Conservation (phyloP, 371 early-diverging fungal species). For the Apophysomyces sp. region DNA sequence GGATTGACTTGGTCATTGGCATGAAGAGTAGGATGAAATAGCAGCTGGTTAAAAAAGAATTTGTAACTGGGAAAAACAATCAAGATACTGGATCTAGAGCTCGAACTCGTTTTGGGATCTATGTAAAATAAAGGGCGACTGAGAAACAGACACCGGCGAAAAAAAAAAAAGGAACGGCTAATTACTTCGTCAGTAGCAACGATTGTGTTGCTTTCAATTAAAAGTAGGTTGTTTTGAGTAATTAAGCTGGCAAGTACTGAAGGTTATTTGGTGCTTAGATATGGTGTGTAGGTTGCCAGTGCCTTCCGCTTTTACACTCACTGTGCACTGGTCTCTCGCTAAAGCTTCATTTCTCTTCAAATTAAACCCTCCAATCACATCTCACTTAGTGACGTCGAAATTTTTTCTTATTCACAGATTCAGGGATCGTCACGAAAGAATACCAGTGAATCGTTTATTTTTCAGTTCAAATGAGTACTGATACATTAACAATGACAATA, state of each 20-base stretch:
- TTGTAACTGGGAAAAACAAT: not conserved
- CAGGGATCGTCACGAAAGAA: too few relatives aligned
- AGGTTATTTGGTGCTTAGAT: not conserved
- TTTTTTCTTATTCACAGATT: too few relatives aligned
- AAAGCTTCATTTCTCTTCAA: too few relatives aligned
- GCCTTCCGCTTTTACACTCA: too few relatives aligned
- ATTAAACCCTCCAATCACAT: too few relatives aligned
- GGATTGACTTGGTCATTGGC: slow-evolving; percentile 3
- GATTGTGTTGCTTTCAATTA: not conserved
- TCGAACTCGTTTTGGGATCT: not conserved
- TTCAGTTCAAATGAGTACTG: too few relatives aligned
- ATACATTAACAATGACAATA: too few relatives aligned
- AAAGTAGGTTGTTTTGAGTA: not conserved
- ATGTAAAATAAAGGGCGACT: not conserved
- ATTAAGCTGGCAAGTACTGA: not conserved
- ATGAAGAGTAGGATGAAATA: not conserved
- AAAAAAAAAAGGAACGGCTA: not conserved
- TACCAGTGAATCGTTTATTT: too few relatives aligned
- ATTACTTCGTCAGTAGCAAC: not conserved
- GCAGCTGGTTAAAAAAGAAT: not conserved
- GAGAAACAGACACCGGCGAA: not conserved
- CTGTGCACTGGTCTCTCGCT: too few relatives aligned
- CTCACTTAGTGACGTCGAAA: too few relatives aligned
- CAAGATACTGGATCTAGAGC: not conserved
- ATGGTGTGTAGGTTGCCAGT: not conserved